phyloP scores from a whole-genome alignment of 73 alveolate genomes.

The Tetrahymena malaccensis region DNA sequence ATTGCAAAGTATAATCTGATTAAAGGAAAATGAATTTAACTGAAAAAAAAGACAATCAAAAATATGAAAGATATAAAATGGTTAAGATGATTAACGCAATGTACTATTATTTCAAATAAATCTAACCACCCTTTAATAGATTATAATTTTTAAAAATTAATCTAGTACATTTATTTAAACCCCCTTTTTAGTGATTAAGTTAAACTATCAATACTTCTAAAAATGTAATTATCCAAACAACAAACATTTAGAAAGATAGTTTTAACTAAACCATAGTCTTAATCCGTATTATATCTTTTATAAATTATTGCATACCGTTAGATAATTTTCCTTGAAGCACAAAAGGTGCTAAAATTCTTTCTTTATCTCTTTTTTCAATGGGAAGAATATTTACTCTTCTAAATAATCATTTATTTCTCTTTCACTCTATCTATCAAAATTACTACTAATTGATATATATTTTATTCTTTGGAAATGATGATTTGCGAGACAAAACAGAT shows the following conservation, averaged over 20 bases:
- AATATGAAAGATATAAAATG: background rate
- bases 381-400: background rate
- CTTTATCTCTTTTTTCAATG: background rate
- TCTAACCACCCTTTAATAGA: background rate
- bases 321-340: background rate
- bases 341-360: background rate
- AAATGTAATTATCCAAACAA: background rate
- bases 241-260: background rate
- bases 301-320: background rate
- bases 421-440: background rate
- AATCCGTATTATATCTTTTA: background rate
- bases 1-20: no score
- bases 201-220: background rate
- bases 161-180: background rate
- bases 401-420: background rate
- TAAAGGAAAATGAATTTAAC: background rate
- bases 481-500: background rate
- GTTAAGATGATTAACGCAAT: background rate
- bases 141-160: background rate
- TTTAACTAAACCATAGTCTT: background rate
- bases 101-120: background rate
- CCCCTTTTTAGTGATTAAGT: background rate
- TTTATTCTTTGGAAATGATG: background rate
- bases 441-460: background rate
- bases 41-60: background rate